These are phyloP conservation scores for Toxoplasma gondii DNA, from an alignment of 169 alveolate genomes.

Conservation along the genomic window DNA sequence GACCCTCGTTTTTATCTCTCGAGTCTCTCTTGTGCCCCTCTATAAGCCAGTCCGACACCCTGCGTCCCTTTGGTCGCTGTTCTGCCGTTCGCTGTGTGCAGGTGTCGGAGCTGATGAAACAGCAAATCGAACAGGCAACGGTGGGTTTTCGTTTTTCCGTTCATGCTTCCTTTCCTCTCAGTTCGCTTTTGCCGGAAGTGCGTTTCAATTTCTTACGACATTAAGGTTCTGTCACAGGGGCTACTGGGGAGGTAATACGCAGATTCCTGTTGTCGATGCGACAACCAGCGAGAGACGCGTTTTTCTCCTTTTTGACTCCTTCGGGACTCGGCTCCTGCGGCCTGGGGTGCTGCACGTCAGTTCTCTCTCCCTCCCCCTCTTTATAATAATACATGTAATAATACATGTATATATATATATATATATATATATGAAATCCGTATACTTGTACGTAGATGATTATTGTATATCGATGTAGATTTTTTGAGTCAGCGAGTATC, in stretches of 20 bases:
- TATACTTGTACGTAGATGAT: too few species aligned
- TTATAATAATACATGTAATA: not conserved
- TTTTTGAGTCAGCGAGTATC: too few species aligned
- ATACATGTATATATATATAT: not conserved
- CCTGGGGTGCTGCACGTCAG: too few species aligned
- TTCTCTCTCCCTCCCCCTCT: too few species aligned
- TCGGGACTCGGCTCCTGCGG: too few species aligned
- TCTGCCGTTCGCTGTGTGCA: not conserved
- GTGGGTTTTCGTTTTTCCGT: not conserved
- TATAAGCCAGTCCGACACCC: not conserved
- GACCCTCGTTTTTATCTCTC: not conserved
- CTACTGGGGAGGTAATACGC: not conserved
- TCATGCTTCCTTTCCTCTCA: too few species aligned
- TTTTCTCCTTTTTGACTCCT: too few species aligned
- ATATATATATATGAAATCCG: not conserved
- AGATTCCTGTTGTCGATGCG: too few species aligned
- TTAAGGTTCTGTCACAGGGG: not conserved
- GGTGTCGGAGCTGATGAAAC: slow-evolving; percentile 26
- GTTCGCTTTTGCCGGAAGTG: not conserved
- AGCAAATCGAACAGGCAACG: slow-evolving; percentile 6
- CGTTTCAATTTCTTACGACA: not conserved
- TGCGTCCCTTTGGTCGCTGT: not conserved
- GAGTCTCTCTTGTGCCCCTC: not conserved
- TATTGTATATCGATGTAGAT: too few species aligned
- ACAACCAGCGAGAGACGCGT: too few species aligned